Percentiles rank a stretch among this genome's conserved stretches.
Conservation (phyloP, 768 basidiomycete species). For the Termitomyces sp. region DNA sequence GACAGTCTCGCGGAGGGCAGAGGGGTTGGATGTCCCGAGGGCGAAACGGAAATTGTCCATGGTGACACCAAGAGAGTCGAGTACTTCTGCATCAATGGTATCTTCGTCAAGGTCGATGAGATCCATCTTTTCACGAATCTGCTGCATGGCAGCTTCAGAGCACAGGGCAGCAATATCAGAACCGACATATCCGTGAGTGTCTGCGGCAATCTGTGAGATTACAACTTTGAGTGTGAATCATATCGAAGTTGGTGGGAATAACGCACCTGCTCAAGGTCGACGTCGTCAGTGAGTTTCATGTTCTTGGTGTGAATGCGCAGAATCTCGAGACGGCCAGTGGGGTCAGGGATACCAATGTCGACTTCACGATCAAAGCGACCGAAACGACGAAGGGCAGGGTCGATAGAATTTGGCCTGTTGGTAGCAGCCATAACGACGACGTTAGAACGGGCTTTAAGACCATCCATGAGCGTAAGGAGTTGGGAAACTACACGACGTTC, state of each 20-base stretch:
- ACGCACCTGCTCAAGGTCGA: conserved; percentile 88
- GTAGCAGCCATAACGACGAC: conserved; percentile 99
- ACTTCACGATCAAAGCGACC: conserved; percentile 99
- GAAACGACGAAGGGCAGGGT: conserved; percentile 97
- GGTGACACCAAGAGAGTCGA: conserved; percentile 97
- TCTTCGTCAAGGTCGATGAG: conserved; percentile 94
- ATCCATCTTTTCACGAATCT: conserved; percentile 99
- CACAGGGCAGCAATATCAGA: conserved; percentile 97
- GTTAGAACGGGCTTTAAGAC: conserved; percentile 96
- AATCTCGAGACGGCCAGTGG: conserved; percentile 97
- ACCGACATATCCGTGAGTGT: conserved; percentile 99
- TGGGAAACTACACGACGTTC: conserved; percentile 99
- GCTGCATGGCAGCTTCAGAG: conserved; percentile 99
- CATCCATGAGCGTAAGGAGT: conserved; percentile 98
- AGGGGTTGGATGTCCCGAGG: conserved; percentile 95
- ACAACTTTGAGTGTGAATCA: conserved; percentile 2
- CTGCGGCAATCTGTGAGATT: conserved; percentile 84
- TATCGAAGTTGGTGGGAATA: not conserved
- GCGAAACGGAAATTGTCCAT: conserved; percentile 99
- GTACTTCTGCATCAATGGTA: conserved; percentile 98
- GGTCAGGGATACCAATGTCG: conserved; percentile 99
- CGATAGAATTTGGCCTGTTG: conserved; percentile 98
- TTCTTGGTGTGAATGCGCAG: conserved; percentile 99
- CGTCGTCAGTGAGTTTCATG: conserved; percentile 97
- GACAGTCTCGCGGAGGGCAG: conserved; percentile 97